Evolutionary conservation across 345 rosid genomes (phyloP), one percentile per base, ranked within the genome.

Genomic region (Eucalyptus sp.): DNA sequence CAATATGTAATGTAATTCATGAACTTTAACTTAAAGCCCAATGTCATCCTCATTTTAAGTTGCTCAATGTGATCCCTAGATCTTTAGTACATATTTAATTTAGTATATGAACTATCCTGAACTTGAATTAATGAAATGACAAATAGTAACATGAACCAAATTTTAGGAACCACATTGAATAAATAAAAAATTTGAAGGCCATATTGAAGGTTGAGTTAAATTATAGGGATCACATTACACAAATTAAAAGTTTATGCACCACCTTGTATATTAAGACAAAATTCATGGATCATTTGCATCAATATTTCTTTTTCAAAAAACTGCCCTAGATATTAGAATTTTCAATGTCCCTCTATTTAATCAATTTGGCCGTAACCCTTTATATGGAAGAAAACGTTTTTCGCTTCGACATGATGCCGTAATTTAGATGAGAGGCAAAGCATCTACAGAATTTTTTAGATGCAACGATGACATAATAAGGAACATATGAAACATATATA

Each of bases 81-180:
- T 10, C 0, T 52, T 20, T 52, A 52, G 4, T 20, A 8, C 10
- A 20, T 3, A 52, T 52, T 52, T 7, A 52, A 52, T 52, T 52
- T 52, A 20, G 1, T 52, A 0, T 7, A 0, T 52, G 1, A 18
- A 52, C 24, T 0, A 7, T 25, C 0, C 24, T 0, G 0, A 52
- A 52, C 25, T 52, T 52, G 10, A 52, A 52, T 52, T 52, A 10
- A 52, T 52, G 1, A 52, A 52, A 52, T 0, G 25, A 52, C 5
- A 52, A 52, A 20, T 20, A 52, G 3, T 20, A 8, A 52, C 2
- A 0, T 1, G 0, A 52, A 52, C 0, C 10, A 52, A 3, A 52
- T 0, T 52, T 8, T 10, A 20, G 0, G 24, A 10, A 52, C 0
- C 25, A 52, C 5, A 20, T 52, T 52, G 5, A 52, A 52, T 52